Base-by-base conservation (phyloP, 2,329 filamentous ascomycete species). In the Beauveria asiatica region DNA sequence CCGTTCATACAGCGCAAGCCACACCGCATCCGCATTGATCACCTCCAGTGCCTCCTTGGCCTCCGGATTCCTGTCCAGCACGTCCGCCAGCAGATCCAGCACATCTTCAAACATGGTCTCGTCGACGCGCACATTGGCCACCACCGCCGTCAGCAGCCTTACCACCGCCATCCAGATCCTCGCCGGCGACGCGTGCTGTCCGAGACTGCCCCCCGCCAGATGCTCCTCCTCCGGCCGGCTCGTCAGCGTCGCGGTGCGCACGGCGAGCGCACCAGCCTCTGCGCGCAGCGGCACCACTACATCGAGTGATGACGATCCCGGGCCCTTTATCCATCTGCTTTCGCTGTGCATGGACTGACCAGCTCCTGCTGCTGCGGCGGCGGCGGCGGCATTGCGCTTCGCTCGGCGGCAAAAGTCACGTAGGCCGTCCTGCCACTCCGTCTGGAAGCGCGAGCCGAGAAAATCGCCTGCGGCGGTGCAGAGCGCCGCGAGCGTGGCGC, bases 401-500 rank as follows among this genome's bases (percentile, higher is more conserved):
- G 68, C 70, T 61, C 74, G 76, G 49, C 67, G 69, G 63, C 75
- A 81, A 80, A 76, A 86, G 58, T 68, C 71, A 13, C 74, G 73
- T 57, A 86, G 74, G 25, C 84, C 73, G 17, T 79, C 75, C 57
- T 73, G 75, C 87, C 89, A 97, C 61, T 91, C 86, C 5, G 83
- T 83, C 69, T 88, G 84, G 63, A 97, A 83, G 7, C 94, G 80
- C 0, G 83, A 85, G 39, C 81, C 79, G 74, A 97, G 83, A 69
- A 99, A 99, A 62, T 91, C 86, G 0, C 92, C 90, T 0, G 90
- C 90, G 51, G 83, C 78, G 60, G 77, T 75, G 69, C 90, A 95
- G 60, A 97, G 80, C 11, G 81, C 76, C 2, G 77, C 77, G 3
- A 97, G 77, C 0, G 90, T 83, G 16, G 85, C 79, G 61, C 90